phyloP scores from a whole-genome alignment of 768 basidiomycete species.

The Galerina marginata region DNA sequence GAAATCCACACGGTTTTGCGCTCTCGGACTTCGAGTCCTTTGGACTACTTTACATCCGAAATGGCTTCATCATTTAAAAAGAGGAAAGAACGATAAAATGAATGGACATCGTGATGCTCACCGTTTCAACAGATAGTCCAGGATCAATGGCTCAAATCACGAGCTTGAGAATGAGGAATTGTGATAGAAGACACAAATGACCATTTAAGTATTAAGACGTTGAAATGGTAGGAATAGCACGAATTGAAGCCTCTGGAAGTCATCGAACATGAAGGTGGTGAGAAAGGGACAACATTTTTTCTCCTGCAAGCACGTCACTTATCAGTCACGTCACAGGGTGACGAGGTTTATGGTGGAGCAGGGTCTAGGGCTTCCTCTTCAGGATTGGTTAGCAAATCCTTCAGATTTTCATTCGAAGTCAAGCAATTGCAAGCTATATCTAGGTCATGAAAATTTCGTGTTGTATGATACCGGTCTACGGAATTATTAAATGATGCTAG shows the following conservation, averaged over 20 bases:
- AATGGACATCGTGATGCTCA: slow-evolving; percentile 3
- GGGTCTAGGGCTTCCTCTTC: not conserved
- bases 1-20: slow-evolving; percentile 56
- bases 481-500: slow-evolving; percentile 14
- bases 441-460: slow-evolving; percentile 18
- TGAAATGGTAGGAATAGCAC: too few relatives aligned
- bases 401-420: not conserved
- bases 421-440: not conserved
- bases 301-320: not conserved
- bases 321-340: not conserved
- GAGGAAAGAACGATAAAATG: not conserved
- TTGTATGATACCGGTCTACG: slow-evolving; percentile 20
- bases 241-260: too few relatives aligned
- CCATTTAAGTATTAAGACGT: too few relatives aligned
- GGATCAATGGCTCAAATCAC: too few relatives aligned
- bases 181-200: too few relatives aligned
- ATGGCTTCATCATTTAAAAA: slow-evolving; percentile 29
- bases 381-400: not conserved
- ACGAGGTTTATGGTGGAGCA: not conserved
- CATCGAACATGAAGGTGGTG: not conserved
- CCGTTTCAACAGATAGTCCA: not conserved
- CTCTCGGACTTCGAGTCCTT: slow-evolving; percentile 33
- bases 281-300: not conserved
- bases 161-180: too few relatives aligned
- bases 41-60: slow-evolving; percentile 33